Base-by-base conservation (phyloP, 2,329 filamentous ascomycete genomes). In the Curvularia sp. region DNA sequence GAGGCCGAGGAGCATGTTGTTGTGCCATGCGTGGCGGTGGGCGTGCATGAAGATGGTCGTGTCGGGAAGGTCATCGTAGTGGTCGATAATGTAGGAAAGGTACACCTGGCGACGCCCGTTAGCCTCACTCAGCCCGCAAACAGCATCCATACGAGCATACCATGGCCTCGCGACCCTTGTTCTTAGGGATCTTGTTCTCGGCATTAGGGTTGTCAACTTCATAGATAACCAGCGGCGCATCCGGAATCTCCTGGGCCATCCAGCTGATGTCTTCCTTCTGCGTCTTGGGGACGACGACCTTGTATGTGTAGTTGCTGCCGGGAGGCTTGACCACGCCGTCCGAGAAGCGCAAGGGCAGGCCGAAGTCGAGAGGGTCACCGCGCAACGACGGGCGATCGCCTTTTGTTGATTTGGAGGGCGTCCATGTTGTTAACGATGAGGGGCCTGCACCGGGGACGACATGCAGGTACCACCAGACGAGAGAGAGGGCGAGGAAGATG, bases 91-190 rank as follows among this genome's bases (percentile, higher is more conserved):
- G 72, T 85, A 88, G 43, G 84, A 84, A 48, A 88, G 78, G 70
- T 88, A 88, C 46, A 76, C 73, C 74, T 77, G 55, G 41, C 35
- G 49, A 18, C 7, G 24, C 6, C 8, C 6, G 33, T 65, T 51
- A 66, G 58, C 57, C 8, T 58, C 51, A 46, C 12, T 58, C 51
- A 46, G 38, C 12, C n/a, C 12, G 8, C 18, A n/a, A 5, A 3
- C 15, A 18, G 35, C 35, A 7, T 38, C 5, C 13, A 18, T 44
- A 13, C 20, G n/a, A 24, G 35, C 73, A 13, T 68, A 76, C 73
- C 73, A 88, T 87, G 24, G 84, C 84, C 72, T 89, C 86, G 66
- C 85, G 82, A 43, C 86, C 86, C 68, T 87, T 86, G 62, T 88
- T 87, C 66, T 80, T 81, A 5, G 84, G 83, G 0, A 84, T 78